A percentile compares a stretch with the other conserved stretches of the same genome.
Evolutionary conservation across 1,284 basidiomycete species (phyloP).

Genomic region (Apiotrichum sp.): DNA sequence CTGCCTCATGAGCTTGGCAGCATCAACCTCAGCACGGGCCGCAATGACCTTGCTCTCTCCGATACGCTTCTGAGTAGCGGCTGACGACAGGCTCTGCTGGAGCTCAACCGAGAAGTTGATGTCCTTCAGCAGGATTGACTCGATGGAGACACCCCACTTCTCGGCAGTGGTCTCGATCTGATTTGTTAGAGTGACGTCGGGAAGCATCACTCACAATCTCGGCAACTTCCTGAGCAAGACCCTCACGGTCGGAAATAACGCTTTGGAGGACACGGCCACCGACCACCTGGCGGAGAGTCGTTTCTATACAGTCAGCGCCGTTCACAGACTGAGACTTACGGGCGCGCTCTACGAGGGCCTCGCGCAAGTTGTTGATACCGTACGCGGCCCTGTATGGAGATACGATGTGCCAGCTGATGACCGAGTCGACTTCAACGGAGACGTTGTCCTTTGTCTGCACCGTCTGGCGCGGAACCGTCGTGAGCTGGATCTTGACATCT

Average conservation of each 20-base stretch:
- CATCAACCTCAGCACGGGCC: constrained; percentile 89
- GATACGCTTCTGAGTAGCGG: constrained; percentile 83
- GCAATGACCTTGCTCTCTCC: constrained; percentile 93
- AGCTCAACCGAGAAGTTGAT: constrained; percentile 82
- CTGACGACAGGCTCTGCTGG: constrained; percentile 83
- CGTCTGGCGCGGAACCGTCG: constrained; percentile 73
- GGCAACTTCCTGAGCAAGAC: constrained; percentile 90
- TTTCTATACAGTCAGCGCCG: constrained; percentile 50
- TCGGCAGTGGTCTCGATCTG: constrained; percentile 54
- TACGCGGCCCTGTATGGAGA: constrained; percentile 82
- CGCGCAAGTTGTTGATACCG: constrained; percentile 79
- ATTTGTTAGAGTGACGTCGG: background rate
- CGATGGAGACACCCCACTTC: constrained; percentile 91
- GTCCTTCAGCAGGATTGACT: constrained; percentile 75
- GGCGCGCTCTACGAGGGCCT: constrained; percentile 83
- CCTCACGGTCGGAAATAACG: constrained; percentile 73
- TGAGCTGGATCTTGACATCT: constrained; percentile 92
- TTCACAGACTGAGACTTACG: constrained; percentile 42
- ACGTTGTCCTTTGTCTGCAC: constrained; percentile 68
- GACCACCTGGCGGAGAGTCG: constrained; percentile 89
- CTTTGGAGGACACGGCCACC: constrained; percentile 66
- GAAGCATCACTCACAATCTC: constrained; percentile 63
- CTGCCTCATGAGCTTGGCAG: constrained; percentile 84
- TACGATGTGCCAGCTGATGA: constrained; percentile 76
- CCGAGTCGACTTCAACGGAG: constrained; percentile 53